Conservation (phyloP, 108 stramenopile species). For the Nannochloropsis gaditana region DNA sequence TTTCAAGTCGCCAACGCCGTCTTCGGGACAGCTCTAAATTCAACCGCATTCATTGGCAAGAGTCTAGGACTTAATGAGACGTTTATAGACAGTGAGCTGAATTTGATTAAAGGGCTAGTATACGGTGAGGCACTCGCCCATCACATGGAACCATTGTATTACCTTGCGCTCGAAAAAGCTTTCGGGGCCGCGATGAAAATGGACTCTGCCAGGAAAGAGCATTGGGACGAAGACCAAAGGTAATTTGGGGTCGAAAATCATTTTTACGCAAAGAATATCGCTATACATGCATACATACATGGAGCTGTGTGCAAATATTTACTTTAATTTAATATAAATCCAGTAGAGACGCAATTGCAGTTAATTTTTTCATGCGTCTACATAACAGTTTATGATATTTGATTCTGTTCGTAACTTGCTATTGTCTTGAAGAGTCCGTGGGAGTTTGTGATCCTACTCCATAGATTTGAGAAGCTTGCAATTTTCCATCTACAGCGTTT, state of each 20-base stretch:
- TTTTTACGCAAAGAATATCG: no score
- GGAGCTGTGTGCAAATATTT: no score
- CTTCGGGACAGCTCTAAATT: neutral
- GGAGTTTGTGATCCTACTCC: conserved; percentile 1
- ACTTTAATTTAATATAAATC: no score
- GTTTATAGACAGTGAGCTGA: neutral
- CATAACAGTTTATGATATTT: no score
- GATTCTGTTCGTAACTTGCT: no score
- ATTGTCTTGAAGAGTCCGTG: neutral
- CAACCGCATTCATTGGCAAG: neutral
- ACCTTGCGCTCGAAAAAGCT: neutral
- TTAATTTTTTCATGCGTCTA: no score
- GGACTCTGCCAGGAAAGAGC: no score
- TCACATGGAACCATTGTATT: conserved; percentile 8
- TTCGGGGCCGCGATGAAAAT: neutral
- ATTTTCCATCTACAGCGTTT: neutral
- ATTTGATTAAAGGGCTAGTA: conserved; percentile 6
- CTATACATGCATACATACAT: no score
- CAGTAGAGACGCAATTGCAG: no score
- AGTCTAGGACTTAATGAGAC: conserved; percentile 1
- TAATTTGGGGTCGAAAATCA: no score
- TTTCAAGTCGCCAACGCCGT: neutral
- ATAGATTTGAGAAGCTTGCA: neutral
- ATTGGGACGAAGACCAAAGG: no score
- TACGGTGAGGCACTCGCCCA: neutral